Conservation (phyloP, 768 basidiomycete species). For the Amanita pseudoporphyria region DNA sequence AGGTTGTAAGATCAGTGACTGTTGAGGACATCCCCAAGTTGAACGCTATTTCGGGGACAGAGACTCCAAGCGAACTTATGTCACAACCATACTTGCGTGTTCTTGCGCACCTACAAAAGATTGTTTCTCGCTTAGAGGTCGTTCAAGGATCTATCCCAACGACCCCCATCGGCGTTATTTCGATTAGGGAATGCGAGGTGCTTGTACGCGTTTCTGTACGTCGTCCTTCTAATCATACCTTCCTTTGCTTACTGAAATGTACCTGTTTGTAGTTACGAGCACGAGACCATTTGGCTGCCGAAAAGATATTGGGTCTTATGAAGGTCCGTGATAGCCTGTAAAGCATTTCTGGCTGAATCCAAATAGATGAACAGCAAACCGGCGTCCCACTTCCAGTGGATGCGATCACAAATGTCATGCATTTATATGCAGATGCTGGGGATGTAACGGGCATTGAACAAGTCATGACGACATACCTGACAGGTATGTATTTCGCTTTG, state of each 20-base stretch:
- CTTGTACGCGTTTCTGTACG: slow-evolving; percentile 44
- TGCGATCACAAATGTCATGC: slow-evolving; percentile 37
- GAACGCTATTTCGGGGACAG: neutral
- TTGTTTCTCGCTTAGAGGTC: slow-evolving; percentile 24
- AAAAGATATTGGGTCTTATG: slow-evolving; percentile 45
- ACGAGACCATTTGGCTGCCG: slow-evolving; percentile 39
- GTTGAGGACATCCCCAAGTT: neutral
- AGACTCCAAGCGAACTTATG: slow-evolving; percentile 4
- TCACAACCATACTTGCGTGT: slow-evolving; percentile 23
- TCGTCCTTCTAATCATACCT: slow-evolving; percentile 1
- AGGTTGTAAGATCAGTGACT: slow-evolving; percentile 4
- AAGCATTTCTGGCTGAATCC: neutral
- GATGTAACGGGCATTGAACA: slow-evolving; percentile 36
- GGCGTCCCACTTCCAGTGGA: slow-evolving; percentile 32
- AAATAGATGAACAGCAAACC: slow-evolving; percentile 25
- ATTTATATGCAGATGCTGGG: slow-evolving; percentile 36
- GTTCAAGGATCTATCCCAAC: slow-evolving; percentile 14
- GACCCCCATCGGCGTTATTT: slow-evolving; percentile 34
- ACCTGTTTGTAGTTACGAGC: slow-evolving; percentile 29
- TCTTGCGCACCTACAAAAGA: slow-evolving; percentile 23
- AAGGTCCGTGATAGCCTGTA: slow-evolving; percentile 22
- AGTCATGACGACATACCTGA: slow-evolving; percentile 30
- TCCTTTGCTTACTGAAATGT: slow-evolving; percentile 4
- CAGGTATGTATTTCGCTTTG: slow-evolving; percentile 25
- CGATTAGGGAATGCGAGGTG: slow-evolving; percentile 42